A percentile compares a stretch with the other conserved stretches of the same genome.
Conservation (phyloP, 257 asterid genomes). For the Eustoma russellianum region DNA sequence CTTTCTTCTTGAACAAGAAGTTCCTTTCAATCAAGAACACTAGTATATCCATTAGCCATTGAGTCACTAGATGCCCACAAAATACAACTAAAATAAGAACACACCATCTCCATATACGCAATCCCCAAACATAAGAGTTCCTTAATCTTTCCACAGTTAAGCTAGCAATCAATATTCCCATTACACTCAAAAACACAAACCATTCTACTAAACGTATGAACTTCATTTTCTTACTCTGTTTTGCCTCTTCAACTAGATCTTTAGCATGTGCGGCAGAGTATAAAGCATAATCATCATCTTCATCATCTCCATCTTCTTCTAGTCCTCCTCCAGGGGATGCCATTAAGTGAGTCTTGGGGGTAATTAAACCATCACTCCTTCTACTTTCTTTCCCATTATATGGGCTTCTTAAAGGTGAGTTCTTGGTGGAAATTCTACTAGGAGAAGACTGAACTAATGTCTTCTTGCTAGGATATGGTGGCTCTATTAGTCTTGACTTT, state of each 20-base stretch:
- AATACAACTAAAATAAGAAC: conserved; percentile 40
- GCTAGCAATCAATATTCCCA: conserved; percentile 31
- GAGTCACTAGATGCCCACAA: conserved; percentile 60
- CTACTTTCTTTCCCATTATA: not conserved
- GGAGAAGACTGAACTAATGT: conserved; percentile 15
- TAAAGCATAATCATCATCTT: conserved; percentile 35
- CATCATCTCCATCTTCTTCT: conserved; percentile 42
- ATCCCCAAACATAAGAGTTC: conserved; percentile 15
- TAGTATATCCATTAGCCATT: conserved; percentile 41
- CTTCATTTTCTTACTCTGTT: conserved; percentile 33
- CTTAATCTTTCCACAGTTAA: conserved; percentile 21
- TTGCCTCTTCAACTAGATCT: conserved; percentile 11
- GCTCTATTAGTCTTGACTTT: conserved; percentile 64
- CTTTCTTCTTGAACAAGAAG: conserved; percentile 52
- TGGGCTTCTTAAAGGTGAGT: conserved; percentile 24
- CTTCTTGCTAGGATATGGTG: conserved; percentile 21
- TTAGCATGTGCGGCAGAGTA: conserved; percentile 14
- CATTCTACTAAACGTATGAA: conserved; percentile 33
- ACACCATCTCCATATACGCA: conserved; percentile 63
- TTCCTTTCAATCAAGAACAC: conserved; percentile 52
- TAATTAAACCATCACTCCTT: conserved; percentile 27
- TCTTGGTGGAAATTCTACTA: conserved; percentile 14
- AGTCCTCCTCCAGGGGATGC: conserved; percentile 29
- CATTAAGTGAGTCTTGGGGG: conserved; percentile 53
- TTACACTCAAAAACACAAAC: conserved; percentile 28